A percentile compares a stretch with the other conserved stretches of the same genome.
Conservation (phyloP, 305 asterid genomes). For the Fraxinus latifolia region DNA sequence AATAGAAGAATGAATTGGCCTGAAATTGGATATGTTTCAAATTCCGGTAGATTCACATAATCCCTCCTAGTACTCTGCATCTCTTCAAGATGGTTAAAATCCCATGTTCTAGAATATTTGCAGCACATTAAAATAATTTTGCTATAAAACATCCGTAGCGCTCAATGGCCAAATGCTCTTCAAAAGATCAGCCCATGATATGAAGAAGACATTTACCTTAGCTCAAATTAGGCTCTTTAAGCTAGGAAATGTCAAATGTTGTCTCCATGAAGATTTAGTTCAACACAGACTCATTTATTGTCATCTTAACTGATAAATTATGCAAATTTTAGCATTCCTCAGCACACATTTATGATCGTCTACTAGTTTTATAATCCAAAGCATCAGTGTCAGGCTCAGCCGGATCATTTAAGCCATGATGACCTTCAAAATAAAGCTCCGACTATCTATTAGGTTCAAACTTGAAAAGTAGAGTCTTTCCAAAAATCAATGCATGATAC, state of each 20-base stretch:
- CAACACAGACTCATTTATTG: not conserved
- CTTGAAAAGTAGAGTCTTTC: not conserved
- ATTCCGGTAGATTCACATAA: not conserved
- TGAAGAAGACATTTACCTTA: not conserved
- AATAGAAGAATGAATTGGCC: not conserved
- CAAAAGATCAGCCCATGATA: not conserved
- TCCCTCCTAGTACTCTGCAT: not conserved
- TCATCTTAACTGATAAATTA: not conserved
- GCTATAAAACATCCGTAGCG: not conserved
- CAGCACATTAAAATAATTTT: constrained; percentile 6
- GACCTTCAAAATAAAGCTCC: constrained; percentile 4
- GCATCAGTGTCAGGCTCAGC: constrained; percentile 21
- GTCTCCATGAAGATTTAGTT: not conserved
- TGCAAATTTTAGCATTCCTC: not conserved
- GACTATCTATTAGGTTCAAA: not conserved
- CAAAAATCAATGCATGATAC: not conserved
- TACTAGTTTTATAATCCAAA: constrained; percentile 15
- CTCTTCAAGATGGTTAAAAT: not conserved
- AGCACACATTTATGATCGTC: constrained; percentile 1
- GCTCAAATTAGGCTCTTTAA: not conserved
- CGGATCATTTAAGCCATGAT: not conserved
- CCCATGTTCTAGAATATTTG: not conserved
- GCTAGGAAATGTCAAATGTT: not conserved
- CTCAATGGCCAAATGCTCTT: not conserved
- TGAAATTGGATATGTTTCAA: not conserved